Evolutionary conservation across 352 stramenopile genomes (phyloP).

Genomic region (Plasmopara halstedii): DNA sequence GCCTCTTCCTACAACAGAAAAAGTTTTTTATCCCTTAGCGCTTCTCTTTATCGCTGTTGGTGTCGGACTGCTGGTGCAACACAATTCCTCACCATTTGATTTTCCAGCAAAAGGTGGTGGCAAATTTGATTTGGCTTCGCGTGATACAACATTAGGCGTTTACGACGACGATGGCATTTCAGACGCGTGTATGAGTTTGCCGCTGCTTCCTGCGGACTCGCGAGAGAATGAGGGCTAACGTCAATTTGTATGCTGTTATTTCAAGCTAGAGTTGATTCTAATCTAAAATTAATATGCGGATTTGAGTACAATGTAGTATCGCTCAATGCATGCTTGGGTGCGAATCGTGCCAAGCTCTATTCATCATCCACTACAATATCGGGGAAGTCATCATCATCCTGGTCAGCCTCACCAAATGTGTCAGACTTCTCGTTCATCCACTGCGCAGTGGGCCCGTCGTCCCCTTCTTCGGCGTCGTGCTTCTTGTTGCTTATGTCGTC

Average conservation of each 20-base stretch:
- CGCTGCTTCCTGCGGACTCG: constrained; percentile 36
- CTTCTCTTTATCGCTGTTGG: constrained; percentile 57
- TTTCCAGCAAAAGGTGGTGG: background rate
- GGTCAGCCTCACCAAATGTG: constrained; percentile 15
- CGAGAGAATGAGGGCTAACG: constrained; percentile 47
- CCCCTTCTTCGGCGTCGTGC: constrained; percentile 1
- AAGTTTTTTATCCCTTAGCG: constrained; percentile 67
- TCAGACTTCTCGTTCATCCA: constrained; percentile 19
- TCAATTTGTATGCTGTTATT: too few relatives aligned
- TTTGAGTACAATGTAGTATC: background rate
- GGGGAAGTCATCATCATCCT: constrained; percentile 73
- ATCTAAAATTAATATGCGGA: constrained; percentile 13
- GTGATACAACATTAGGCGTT: constrained; percentile 10
- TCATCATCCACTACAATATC: constrained; percentile 77
- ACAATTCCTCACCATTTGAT: constrained; percentile 26
- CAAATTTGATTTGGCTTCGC: constrained; percentile 13
- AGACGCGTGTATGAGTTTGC: constrained; percentile 60
- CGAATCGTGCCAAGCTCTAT: constrained; percentile 4
- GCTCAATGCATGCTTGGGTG: background rate
- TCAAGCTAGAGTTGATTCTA: constrained; percentile 17
- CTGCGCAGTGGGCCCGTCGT: constrained; percentile 18
- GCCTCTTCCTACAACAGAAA: constrained; percentile 41
- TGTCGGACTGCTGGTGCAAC: constrained; percentile 69
- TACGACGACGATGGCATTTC: constrained; percentile 45
- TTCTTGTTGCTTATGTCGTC: background rate